Evolutionary conservation across 768 basidiomycete genomes (phyloP), one percentile per base, ranked within the genome.

Genomic region (Daedalea quercina): DNA sequence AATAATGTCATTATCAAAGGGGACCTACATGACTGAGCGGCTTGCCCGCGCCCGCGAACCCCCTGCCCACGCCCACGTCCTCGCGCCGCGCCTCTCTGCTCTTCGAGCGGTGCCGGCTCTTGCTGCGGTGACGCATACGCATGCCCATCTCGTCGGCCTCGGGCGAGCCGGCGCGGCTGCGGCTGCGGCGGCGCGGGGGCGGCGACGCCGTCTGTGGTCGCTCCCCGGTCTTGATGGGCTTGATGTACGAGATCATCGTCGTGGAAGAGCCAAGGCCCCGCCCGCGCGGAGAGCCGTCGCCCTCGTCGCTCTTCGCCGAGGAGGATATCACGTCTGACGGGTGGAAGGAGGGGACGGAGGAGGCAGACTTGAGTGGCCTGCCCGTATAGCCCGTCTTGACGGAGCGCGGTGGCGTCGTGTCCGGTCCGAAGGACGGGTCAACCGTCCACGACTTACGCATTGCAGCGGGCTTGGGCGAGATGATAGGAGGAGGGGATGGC

Each of bases 1-100:
- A 33, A 53, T 55, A 42, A 54, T 45, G 23, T 35, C 57, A 69
- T 73, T 74, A 81, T 82, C 84, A 74, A 76, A 82, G 80, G 76
- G 79, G 78, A 90, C 88, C 86, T 81, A 91, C 88, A 82, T 91
- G 88, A 70, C 79, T 83, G 75, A 90, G 70, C 60, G 87, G 83
- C 66, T 81, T 83, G 58, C 80, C 76, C 43, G 78, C 69, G 50
- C 80, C 72, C 40, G 72, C 63, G 54, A 76, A 75, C 54, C 74
- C 61, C 53, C 68, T 66, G 41, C 43, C n/a, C 46, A 25, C 46
- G 43, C 43, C 44, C 55, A 33, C 51, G 47, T 22, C 50, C 55
- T 35, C 55, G 53, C 48, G 56, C 48, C 50, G 47, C 33, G 67
- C 48, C 11, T 61, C 52, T 3, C 66, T 50, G 44, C 67, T 64